Percentiles rank a stretch among this genome's conserved stretches.
Evolutionary conservation across 164 flowering plant species (phyloP).

Genomic region (Vitis cinerea): DNA sequence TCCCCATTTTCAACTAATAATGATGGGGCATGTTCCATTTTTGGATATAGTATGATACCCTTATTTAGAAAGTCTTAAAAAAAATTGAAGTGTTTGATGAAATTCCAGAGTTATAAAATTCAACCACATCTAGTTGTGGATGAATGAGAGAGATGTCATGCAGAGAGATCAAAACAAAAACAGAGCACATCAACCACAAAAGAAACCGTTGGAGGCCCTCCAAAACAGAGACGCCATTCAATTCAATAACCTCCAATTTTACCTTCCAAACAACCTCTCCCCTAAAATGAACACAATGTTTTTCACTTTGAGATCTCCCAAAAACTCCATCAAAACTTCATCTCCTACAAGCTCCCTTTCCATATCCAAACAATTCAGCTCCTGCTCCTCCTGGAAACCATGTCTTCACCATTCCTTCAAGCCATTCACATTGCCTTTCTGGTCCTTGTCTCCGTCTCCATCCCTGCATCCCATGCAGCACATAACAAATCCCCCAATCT

Average conservation of each 20-base stretch:
- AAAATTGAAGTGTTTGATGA: no score
- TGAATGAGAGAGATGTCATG: no score
- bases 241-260: conserved; percentile 1
- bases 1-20: no score
- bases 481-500: no score
- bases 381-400: neutral
- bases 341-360: neutral
- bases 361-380: neutral
- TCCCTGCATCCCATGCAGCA: conserved; percentile 4
- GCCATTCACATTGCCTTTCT: conserved; percentile 5
- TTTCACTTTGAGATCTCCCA: no score
- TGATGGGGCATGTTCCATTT: no score
- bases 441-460: neutral
- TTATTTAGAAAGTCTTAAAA: no score
- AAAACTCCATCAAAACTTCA: neutral
- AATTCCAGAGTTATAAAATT: no score
- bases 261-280: conserved; percentile 13
- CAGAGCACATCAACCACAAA: neutral
- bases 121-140: no score
- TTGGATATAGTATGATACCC: no score
- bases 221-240: conserved; percentile 7
- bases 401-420: neutral
- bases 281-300: neutral
- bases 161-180: no score
- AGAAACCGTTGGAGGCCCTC: conserved; percentile 13